These are phyloP conservation scores for Adansonia gregorii DNA, from an alignment of 441 rosid species.

Conservation along the genomic window DNA sequence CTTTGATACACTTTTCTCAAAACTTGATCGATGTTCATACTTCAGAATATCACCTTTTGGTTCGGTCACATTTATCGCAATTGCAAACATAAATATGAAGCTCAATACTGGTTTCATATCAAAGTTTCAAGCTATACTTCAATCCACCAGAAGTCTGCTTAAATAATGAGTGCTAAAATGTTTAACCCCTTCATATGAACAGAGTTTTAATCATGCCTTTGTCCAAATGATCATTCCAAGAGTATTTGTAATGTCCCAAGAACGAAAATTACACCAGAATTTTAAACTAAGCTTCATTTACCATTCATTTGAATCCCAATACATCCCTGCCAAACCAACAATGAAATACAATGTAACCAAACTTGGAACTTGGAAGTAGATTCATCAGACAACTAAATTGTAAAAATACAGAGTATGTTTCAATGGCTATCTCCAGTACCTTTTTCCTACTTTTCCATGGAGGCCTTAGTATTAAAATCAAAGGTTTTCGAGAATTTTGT, in stretches of 20 bases:
- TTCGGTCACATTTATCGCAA: background rate
- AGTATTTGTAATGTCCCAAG: background rate
- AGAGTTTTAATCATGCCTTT: background rate
- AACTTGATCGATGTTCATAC: background rate
- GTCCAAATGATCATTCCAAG: background rate
- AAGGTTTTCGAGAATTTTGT: background rate
- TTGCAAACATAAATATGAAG: too few species aligned
- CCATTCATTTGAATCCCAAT: background rate
- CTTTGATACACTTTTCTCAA: background rate
- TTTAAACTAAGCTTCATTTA: background rate
- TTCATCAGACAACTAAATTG: conserved; percentile 1
- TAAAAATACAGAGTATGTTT: background rate
- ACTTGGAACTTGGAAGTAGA: background rate
- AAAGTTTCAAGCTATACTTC: too few species aligned
- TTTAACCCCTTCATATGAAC: too few species aligned
- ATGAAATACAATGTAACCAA: background rate
- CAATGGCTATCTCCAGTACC: background rate
- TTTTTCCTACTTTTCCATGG: background rate
- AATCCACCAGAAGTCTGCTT: background rate
- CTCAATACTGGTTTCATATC: background rate
- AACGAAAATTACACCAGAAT: background rate
- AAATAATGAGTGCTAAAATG: background rate
- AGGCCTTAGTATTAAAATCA: background rate
- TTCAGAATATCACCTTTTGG: background rate
- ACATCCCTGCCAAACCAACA: background rate